Base-by-base conservation (phyloP, 148 eudicot genomes). In the Cornus florida region DNA sequence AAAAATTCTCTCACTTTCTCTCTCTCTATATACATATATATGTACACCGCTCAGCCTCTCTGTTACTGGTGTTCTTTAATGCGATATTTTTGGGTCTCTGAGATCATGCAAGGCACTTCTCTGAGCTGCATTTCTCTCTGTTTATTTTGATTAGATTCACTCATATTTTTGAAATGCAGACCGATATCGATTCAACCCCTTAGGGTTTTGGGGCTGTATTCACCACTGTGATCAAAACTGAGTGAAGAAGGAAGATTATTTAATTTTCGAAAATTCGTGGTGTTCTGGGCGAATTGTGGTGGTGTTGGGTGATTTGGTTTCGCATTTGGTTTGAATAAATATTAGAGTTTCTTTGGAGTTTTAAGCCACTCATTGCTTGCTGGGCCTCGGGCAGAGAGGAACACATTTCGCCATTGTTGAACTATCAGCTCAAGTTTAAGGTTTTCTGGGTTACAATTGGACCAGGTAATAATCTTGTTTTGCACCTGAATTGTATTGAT, bases 161-260 rank as follows among this genome's bases (percentile, higher is more conserved):
- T 72, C 53, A 41, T 41, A 8, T 39, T 70, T 24, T 70, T 23
- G 28, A 8, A 70, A 70, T 35, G 48, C 24, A 35, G 23, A 10
- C 57, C 57, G 4, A 43, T 50, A 35, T 11, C 57, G 22, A 17
- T 72, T 33, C 9, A 23, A 5, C 24, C 35, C 14, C 17, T 48
- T 70, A 70, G 73, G 73, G 73, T 70, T 70, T 70, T 41, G 28
- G 73, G 24, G 16, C 14, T 70, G 31, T 10, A n/a, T 22, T 74
- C 31, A 28, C 13, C 33, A 4, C n/a, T 39, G 69, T 75, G 70
- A 74, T 74, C 68, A 31, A 31, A 56, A 2, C 66, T 35, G 38
- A 35, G 38, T 43, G 48, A 43, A 28, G 28, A 28, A 28, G 28
- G 28, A 28, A 43, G 8, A 43, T 16, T 16, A 33, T 22, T 9